Evolutionary conservation across 2,329 filamentous ascomycete genomes (phyloP), one percentile per base, ranked within the genome.

Genomic region (Lachnellula subtilissima): DNA sequence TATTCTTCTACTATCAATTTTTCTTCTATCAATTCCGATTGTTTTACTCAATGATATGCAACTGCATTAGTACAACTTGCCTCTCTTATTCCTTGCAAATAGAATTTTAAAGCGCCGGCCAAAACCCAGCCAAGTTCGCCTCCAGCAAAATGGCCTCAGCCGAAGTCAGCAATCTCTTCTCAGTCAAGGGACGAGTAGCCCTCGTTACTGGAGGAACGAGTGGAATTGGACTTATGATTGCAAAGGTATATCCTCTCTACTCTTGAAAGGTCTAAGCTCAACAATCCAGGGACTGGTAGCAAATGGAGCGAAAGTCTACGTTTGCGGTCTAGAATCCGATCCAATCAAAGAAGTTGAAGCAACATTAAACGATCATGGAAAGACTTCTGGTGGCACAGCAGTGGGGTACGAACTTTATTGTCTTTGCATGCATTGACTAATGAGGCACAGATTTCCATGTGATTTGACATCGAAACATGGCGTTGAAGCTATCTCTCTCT

Each of bases 251-350:
- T 60, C 17, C 32, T 19, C 7, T 17, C 12, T 19, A 4, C 45
- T 22, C 43, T 35, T 17, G 3, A 15, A 4, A 4, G 2, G 28
- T 1, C 15, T 12, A 9, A 6, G 23, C 25, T 49, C 15, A 25
- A 46, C 23, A 9, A 52, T 28, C 17, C 22, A 76, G 75, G 74
- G 73, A 1, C 69, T 75, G 8, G 75, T 78, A 4, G 50, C 63
- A 9, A 76, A 76, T 51, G 76, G 76, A 1, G 78, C 77, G 15
- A 77, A 73, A 52, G 74, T 77, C 1, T 78, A 77, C 58, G 58
- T 77, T 6, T 70, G 73, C 43, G 72, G 72, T 8, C 62, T 78
- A 28, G 67, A 71, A n/a, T 69, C 60, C 14, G 75, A 78, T 47
- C 70, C 73, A 6, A 75, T 78, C 19, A 58, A 68, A 5, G 67